These are phyloP conservation scores for Pueraria montana DNA, from an alignment of 306 rosid genomes.

Conservation along the genomic window DNA sequence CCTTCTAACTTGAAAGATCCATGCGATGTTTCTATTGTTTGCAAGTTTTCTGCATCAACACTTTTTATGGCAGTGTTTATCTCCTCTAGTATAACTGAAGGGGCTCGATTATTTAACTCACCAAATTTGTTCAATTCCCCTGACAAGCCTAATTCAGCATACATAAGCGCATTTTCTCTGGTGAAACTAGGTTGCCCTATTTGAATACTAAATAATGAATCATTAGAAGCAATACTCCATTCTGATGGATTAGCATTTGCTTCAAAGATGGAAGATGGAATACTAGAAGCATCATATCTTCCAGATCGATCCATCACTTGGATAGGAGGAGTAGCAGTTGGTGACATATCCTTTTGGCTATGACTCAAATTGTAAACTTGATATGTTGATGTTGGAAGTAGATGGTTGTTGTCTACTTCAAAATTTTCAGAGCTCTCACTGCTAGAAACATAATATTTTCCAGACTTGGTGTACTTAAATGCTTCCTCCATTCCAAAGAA, in stretches of 20 bases:
- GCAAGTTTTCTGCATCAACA: slow-evolving; percentile 35
- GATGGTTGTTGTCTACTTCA: slow-evolving; percentile 38
- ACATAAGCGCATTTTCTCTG: slow-evolving; percentile 51
- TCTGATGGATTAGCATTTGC: slow-evolving; percentile 58
- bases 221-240: slow-evolving; percentile 90
- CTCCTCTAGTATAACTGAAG: slow-evolving; percentile 46
- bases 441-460: slow-evolving; percentile 43
- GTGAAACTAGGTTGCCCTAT: slow-evolving; percentile 68
- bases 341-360: slow-evolving; percentile 48
- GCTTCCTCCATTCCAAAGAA: slow-evolving; percentile 46
- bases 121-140: slow-evolving; percentile 56
- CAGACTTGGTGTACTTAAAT: slow-evolving; percentile 35
- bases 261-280: slow-evolving; percentile 77
- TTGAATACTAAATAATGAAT: slow-evolving; percentile 87
- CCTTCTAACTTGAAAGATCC: slow-evolving; percentile 41
- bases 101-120: slow-evolving; percentile 50
- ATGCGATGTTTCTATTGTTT: slow-evolving; percentile 39
- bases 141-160: slow-evolving; percentile 49
- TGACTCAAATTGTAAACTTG: slow-evolving; percentile 36
- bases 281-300: slow-evolving; percentile 65
- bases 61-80: slow-evolving; percentile 32
- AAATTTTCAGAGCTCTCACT: slow-evolving; percentile 46
- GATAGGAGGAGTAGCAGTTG: slow-evolving; percentile 59
- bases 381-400: slow-evolving; percentile 46
- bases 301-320: slow-evolving; percentile 79